Conservation (phyloP, 2,329 filamentous ascomycete genomes). For the Colletotrichum horii region DNA sequence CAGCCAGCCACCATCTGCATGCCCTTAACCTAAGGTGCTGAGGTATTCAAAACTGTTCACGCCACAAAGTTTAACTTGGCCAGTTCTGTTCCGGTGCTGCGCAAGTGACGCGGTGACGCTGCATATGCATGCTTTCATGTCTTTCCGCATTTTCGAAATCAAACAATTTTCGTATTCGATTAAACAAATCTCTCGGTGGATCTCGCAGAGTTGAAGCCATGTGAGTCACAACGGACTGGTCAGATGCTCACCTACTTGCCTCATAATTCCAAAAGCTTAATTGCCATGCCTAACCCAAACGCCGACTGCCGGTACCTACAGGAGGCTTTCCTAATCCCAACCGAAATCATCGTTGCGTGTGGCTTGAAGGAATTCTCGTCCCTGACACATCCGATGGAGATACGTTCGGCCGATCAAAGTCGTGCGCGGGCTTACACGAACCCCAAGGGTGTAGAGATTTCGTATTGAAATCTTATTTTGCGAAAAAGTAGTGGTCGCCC, state of each 20-base stretch:
- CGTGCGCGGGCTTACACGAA: background rate
- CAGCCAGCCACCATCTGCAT: background rate
- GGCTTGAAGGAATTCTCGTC: background rate
- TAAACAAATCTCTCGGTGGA: background rate
- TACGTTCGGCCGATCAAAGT: background rate
- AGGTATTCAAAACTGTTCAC: background rate
- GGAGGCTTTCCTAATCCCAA: background rate
- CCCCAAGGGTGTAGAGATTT: background rate
- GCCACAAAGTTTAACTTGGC: background rate
- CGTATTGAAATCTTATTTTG: background rate
- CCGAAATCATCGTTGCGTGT: background rate
- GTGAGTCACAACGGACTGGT: background rate
- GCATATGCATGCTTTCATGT: background rate
- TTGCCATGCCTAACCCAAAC: background rate
- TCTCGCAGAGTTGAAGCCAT: background rate
- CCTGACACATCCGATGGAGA: background rate
- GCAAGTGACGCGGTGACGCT: background rate
- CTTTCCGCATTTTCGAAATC: background rate
- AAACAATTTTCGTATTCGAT: background rate
- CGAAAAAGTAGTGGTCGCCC: background rate
- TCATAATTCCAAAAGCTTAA: background rate
- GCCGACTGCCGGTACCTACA: background rate
- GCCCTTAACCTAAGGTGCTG: background rate
- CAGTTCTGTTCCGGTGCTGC: background rate
- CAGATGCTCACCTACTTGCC: background rate